Base-by-base conservation (phyloP, 73 alveolate genomes). In the Stentor roeselii region DNA sequence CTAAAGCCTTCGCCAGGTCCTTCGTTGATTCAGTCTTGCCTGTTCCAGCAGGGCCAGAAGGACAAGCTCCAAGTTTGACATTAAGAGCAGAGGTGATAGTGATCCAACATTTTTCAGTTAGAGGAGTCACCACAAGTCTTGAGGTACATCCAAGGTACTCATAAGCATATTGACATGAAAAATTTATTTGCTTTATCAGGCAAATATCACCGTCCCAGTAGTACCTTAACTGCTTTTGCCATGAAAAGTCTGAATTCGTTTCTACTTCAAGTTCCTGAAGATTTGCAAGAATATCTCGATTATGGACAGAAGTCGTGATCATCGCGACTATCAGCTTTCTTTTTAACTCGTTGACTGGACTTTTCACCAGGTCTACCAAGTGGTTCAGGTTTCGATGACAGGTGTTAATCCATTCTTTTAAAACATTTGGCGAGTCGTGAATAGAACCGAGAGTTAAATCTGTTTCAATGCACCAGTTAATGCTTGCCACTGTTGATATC, bases 11-110 rank as follows among this genome's bases (percentile, higher is more conserved):
- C 15, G 99, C 98, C 75, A 96, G 90, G 88, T 96, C 99, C 89
- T 96, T 96, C 59, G 98, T 96, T 32, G 99, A 92, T 84, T 96
- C 99, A 3, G 99, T 96, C 87, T 96, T 96, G 6, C 99, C 99
- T 6, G 99, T 96, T 60, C 99, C 99, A 37, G 99, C 99, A 21
- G 99, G 99, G 38, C 99, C 99, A 36, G 95, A 98, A 35, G 99
- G 99, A 37, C 98, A 98, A 36, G 99, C 99, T 4, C 99, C 99
- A 82, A 90, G 88, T 83, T 97, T 96, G 27, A 97, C 86, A 83
- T 97, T 90, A 50, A 97, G 82, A 38, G 99, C 99, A 11, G 99
- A 98, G 90, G 96, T 93, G 3, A 96, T 85, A 30, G 99, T 97
- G 91, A 97, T 89, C 89, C 97, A 95, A 75, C 99, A 97, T 96